These are phyloP conservation scores for Torulaspora globosa DNA, from an alignment of 1,139 yeast genomes.

Conservation along the genomic window DNA sequence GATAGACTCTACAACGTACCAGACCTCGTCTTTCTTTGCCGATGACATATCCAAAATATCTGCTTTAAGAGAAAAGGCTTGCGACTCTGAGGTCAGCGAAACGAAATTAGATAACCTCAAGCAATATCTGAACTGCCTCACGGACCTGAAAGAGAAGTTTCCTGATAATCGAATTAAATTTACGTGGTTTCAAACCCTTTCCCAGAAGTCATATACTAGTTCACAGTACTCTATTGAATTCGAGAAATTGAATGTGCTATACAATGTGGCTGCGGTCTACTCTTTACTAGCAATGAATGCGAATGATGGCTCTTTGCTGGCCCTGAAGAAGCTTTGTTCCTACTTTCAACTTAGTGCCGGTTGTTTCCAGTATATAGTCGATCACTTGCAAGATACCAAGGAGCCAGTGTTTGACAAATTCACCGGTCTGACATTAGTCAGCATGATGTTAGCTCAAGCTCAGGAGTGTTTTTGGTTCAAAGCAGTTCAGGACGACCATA, in stretches of 20 bases:
- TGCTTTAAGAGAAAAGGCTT: slow-evolving; percentile 38
- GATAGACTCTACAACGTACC: slow-evolving; percentile 61
- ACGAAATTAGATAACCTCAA: slow-evolving; percentile 35
- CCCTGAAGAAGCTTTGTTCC: slow-evolving; percentile 57
- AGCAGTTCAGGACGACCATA: slow-evolving; percentile 54
- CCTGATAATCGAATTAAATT: slow-evolving; percentile 50
- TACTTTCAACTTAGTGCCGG: slow-evolving; percentile 73
- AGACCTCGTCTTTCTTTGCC: slow-evolving; percentile 55
- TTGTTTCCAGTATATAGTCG: slow-evolving; percentile 46
- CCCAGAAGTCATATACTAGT: slow-evolving; percentile 50
- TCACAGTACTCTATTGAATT: slow-evolving; percentile 46
- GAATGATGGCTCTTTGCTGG: slow-evolving; percentile 45
- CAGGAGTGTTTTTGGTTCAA: slow-evolving; percentile 84
- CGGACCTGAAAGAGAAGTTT: slow-evolving; percentile 40
- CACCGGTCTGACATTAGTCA: slow-evolving; percentile 43
- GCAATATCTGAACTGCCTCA: slow-evolving; percentile 38
- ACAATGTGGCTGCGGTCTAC: slow-evolving; percentile 64
- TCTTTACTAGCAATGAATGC: slow-evolving; percentile 49
- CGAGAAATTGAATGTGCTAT: slow-evolving; percentile 61
- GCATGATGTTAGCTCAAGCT: slow-evolving; percentile 74
- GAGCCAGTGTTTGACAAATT: slow-evolving; percentile 39
- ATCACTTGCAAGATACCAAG: slow-evolving; percentile 24
- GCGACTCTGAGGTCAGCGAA: slow-evolving; percentile 33
- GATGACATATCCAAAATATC: slow-evolving; percentile 48
- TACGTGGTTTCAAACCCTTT: slow-evolving; percentile 69